Percentiles rank a stretch among this genome's conserved stretches.
phyloP scores from a whole-genome alignment of 192 early-diverging fungal genomes.

The Backusella circina region DNA sequence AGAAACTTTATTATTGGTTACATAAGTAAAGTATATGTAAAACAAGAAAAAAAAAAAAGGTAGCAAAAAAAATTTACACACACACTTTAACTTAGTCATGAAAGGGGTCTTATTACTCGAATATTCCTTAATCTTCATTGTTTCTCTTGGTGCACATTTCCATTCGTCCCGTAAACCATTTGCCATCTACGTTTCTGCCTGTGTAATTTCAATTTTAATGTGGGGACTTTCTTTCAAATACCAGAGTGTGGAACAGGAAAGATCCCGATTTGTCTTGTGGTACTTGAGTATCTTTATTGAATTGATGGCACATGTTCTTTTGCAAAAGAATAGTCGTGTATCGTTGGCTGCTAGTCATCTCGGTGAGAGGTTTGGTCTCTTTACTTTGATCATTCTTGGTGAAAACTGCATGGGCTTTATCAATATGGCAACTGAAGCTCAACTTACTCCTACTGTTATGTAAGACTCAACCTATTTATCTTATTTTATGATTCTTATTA shows the following conservation, averaged over 20 bases:
- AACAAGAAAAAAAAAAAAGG: not conserved
- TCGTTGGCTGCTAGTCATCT: constrained; percentile 44
- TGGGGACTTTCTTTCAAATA: constrained; percentile 26
- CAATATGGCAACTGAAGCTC: constrained; percentile 26
- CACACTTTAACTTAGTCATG: constrained; percentile 14
- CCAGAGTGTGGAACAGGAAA: not conserved
- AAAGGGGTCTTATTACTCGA: constrained; percentile 27
- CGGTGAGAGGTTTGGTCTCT: constrained; percentile 42
- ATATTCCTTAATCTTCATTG: constrained; percentile 25
- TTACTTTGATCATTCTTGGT: constrained; percentile 45
- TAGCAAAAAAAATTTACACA: too few species aligned
- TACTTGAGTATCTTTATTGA: constrained; percentile 42
- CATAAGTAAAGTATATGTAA: constrained; percentile 17
- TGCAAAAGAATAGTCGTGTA: constrained; percentile 37
- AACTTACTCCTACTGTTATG: constrained; percentile 3
- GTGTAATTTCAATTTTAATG: constrained; percentile 16
- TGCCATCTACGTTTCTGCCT: constrained; percentile 20
- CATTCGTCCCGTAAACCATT: constrained; percentile 11
- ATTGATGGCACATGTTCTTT: constrained; percentile 28
- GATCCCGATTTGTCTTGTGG: constrained; percentile 32
- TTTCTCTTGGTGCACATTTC: constrained; percentile 15
- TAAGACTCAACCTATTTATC: constrained; percentile 12
- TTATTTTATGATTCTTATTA: not conserved
- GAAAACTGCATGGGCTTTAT: constrained; percentile 41
- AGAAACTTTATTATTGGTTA: constrained; percentile 29